Evolutionary conservation across 805 yeast species (phyloP).

Genomic region (Debaryomyces maramus): DNA sequence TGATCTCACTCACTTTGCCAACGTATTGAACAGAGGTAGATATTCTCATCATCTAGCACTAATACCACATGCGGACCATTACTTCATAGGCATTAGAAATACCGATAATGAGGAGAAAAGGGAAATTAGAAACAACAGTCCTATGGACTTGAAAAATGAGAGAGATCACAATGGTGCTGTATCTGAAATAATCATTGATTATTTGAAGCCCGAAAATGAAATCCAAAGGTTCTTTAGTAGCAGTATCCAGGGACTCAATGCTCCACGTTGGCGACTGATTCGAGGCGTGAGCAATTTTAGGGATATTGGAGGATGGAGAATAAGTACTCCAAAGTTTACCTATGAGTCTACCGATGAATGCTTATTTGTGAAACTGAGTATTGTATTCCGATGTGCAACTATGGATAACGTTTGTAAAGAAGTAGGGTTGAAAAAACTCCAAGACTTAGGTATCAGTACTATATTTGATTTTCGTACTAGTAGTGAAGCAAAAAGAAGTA

Average conservation of each 20-base stretch:
- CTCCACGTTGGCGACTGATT: background rate
- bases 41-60: background rate
- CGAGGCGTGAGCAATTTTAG: background rate
- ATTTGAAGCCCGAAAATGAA: background rate
- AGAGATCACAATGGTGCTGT: background rate
- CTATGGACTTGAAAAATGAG: background rate
- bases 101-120: background rate
- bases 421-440: background rate
- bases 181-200: background rate
- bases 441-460: background rate
- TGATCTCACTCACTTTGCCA: background rate
- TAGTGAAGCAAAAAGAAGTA: background rate
- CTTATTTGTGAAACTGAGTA: background rate
- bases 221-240: background rate
- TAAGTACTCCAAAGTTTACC: background rate
- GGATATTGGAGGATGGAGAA: constrained; percentile 1
- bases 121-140: background rate
- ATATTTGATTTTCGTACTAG: background rate
- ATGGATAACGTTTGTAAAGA: background rate
- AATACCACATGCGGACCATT: background rate
- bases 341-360: background rate
- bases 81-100: background rate
- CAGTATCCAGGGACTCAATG: background rate
- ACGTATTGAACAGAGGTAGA: background rate
- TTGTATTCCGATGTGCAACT: background rate